A percentile compares a stretch with the other conserved stretches of the same genome.
These are phyloP conservation scores for Phanerodontia chrysosporium DNA, from an alignment of 768 basidiomycete genomes.

Conservation along the genomic window DNA sequence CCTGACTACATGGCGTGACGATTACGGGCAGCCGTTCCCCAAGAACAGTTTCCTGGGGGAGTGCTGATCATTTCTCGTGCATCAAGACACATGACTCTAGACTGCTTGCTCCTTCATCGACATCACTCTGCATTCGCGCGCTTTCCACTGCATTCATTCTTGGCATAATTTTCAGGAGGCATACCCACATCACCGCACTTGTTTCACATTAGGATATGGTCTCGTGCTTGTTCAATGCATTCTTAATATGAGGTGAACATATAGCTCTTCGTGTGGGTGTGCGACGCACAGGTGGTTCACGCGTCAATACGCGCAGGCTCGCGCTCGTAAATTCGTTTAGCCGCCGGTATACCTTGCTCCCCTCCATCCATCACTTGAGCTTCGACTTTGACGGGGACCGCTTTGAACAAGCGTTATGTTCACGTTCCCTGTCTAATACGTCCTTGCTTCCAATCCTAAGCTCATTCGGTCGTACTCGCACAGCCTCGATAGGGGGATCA, in stretches of 20 bases:
- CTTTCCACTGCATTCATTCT: neutral
- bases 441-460: no score
- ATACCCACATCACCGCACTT: constrained; percentile 6
- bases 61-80: constrained; percentile 28
- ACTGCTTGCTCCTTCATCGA: constrained; percentile 3
- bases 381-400: no score
- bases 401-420: neutral
- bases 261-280: neutral
- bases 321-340: no score
- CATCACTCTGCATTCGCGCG: neutral
- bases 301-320: no score
- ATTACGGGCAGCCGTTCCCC: constrained; percentile 45
- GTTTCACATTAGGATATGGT: neutral
- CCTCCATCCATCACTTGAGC: neutral
- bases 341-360: neutral
- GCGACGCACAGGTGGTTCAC: no score
- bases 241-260: constrained; percentile 2
- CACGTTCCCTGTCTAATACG: neutral
- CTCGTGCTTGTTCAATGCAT: neutral
- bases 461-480: no score
- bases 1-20: constrained; percentile 43
- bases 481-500: no score
- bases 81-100: neutral
- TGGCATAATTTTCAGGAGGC: neutral
- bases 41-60: constrained; percentile 44